phyloP scores from a whole-genome alignment of 2,329 filamentous ascomycete genomes.

The Hypoxylon sp. region DNA sequence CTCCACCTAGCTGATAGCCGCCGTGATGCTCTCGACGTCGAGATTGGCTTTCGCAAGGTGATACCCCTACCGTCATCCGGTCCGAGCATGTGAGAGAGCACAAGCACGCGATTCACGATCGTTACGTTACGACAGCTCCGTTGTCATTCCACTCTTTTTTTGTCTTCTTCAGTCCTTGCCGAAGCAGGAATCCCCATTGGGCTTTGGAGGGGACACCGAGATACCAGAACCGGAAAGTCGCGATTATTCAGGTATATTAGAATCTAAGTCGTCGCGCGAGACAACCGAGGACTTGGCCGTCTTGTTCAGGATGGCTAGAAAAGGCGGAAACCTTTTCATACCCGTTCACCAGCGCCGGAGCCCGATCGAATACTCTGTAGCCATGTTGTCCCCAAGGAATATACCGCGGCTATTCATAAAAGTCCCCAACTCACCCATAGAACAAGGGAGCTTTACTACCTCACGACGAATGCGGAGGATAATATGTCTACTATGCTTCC shows the following conservation, averaged over 20 bases:
- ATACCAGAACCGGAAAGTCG: constrained; percentile 16
- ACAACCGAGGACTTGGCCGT: not conserved
- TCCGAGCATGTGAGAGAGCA: constrained; percentile 23
- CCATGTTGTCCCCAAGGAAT: constrained; percentile 34
- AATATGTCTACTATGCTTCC: constrained; percentile 27
- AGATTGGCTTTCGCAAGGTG: constrained; percentile 28
- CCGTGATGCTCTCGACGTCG: constrained; percentile 19
- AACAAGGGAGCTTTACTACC: constrained; percentile 37
- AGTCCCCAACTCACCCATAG: constrained; percentile 36
- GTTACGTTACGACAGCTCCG: constrained; percentile 30
- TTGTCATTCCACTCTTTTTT: constrained; percentile 30
- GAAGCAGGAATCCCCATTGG: not conserved
- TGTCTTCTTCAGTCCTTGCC: constrained; percentile 8
- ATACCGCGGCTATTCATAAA: constrained; percentile 36
- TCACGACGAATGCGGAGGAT: constrained; percentile 37
- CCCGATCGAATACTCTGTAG: constrained; percentile 25
- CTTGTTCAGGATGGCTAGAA: constrained; percentile 28
- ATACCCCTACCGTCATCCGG: constrained; percentile 21
- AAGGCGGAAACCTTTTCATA: constrained; percentile 25
- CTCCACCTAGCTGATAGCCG: constrained; percentile 18
- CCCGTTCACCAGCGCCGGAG: constrained; percentile 25
- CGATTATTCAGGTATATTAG: not conserved
- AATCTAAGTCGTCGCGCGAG: not conserved
- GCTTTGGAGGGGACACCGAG: not conserved
- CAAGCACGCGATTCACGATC: constrained; percentile 31